Conservation (phyloP, 345 rosid species). For the Balakata baccata region DNA sequence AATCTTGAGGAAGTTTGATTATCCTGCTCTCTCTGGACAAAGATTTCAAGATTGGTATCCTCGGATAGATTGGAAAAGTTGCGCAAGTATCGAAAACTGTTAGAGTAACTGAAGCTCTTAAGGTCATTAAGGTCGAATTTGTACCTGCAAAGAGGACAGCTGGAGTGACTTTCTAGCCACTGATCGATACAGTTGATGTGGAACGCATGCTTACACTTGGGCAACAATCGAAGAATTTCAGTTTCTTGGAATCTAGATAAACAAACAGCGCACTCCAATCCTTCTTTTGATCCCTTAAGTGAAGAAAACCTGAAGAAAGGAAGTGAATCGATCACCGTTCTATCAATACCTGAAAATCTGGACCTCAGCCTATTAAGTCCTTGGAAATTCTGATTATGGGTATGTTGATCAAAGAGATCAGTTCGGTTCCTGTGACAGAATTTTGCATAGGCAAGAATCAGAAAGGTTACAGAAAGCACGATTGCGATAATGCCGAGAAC, state of each 20-base stretch:
- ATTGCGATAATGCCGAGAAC: slow-evolving; percentile 31
- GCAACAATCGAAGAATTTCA: slow-evolving; percentile 43
- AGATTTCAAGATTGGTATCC: slow-evolving; percentile 34
- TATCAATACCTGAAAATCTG: slow-evolving; percentile 44
- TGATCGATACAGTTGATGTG: slow-evolving; percentile 43
- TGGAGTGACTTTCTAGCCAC: slow-evolving; percentile 46
- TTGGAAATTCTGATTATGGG: slow-evolving; percentile 9
- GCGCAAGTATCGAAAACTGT: slow-evolving; percentile 29
- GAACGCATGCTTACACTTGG: slow-evolving; percentile 48
- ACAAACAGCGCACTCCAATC: slow-evolving; percentile 47
- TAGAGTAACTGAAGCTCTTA: slow-evolving; percentile 23
- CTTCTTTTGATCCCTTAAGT: slow-evolving; percentile 41
- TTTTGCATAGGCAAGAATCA: slow-evolving; percentile 36
- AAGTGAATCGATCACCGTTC: slow-evolving; percentile 30
- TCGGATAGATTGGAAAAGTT: slow-evolving; percentile 29
- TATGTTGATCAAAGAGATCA: neutral
- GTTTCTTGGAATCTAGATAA: slow-evolving; percentile 42
- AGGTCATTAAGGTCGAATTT: slow-evolving; percentile 30
- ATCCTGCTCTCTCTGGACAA: slow-evolving; percentile 35
- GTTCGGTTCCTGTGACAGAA: slow-evolving; percentile 22
- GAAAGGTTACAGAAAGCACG: slow-evolving; percentile 25
- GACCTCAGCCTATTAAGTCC: slow-evolving; percentile 11
- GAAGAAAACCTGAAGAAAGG: slow-evolving; percentile 47
- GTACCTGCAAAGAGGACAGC: slow-evolving; percentile 51
- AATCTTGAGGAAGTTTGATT: slow-evolving; percentile 27